These are phyloP conservation scores for Tuber umbilicatum DNA, from an alignment of 495 filamentous ascomycete species.

Conservation along the genomic window DNA sequence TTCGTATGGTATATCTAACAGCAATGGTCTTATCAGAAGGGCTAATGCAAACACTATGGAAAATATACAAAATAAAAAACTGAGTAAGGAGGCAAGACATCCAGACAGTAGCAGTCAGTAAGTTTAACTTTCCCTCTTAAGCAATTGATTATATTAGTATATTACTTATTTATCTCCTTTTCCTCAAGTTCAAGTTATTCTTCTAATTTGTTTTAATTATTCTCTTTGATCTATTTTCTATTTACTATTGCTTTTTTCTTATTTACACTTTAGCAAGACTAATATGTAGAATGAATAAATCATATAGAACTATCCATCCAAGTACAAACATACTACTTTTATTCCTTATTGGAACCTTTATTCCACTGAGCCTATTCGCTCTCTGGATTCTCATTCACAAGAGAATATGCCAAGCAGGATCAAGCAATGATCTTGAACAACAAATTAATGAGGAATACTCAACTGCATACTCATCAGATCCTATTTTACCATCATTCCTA, in stretches of 20 bases:
- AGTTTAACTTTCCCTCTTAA: not conserved
- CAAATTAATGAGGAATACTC: not conserved
- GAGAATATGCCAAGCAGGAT: not conserved
- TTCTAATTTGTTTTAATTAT: not conserved
- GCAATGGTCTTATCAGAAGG: not conserved
- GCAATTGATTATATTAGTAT: not conserved
- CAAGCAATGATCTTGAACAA: not conserved
- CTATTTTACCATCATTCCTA: not conserved
- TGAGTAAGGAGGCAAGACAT: not conserved
- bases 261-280: too few relatives aligned
- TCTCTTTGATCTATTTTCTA: not conserved
- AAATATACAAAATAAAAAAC: not conserved
- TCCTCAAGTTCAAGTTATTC: too few relatives aligned
- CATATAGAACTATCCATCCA: not conserved
- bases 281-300: not conserved
- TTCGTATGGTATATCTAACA: not conserved
- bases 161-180: too few relatives aligned
- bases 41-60: not conserved
- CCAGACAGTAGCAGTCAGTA: not conserved
- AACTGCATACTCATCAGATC: not conserved
- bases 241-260: not conserved
- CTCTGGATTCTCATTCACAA: not conserved
- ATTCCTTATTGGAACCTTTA: not conserved
- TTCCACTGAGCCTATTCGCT: not conserved
- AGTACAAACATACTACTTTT: not conserved